These are phyloP conservation scores for Calocybe cyanea DNA, from an alignment of 768 basidiomycete species.

Conservation along the genomic window DNA sequence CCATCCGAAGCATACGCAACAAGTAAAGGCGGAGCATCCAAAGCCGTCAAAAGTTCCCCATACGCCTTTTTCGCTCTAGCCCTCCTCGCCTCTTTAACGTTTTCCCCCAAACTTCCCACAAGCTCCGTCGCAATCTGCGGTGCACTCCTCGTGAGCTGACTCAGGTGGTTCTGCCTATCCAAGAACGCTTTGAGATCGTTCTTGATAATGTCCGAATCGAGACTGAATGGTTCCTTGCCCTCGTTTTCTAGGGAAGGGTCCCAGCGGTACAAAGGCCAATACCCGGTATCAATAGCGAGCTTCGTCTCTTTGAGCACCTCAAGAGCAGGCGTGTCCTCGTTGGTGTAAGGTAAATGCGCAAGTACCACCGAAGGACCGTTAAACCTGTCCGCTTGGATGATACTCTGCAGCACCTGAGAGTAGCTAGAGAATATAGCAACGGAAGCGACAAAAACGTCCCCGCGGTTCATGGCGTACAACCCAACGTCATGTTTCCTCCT, in stretches of 20 bases:
- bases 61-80: constrained; percentile 80
- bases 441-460: constrained; percentile 93
- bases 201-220: constrained; percentile 94
- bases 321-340: constrained; percentile 74
- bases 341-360: constrained; percentile 88
- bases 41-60: constrained; percentile 72
- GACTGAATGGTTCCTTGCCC: constrained; percentile 81
- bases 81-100: constrained; percentile 78
- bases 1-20: constrained; percentile 96
- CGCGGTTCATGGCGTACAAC: constrained; percentile 97
- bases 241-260: constrained; percentile 78
- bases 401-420: constrained; percentile 85
- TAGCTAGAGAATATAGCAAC: constrained; percentile 96
- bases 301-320: constrained; percentile 97
- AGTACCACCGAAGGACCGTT: constrained; percentile 88
- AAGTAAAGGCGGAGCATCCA: constrained; percentile 86
- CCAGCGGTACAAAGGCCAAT: constrained; percentile 99
- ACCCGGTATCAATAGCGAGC: constrained; percentile 90
- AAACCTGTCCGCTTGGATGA: constrained; percentile 89
- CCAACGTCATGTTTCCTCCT: constrained; percentile 95
- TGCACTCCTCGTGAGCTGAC: constrained; percentile 80
- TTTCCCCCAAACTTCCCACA: constrained; percentile 81
- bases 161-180: constrained; percentile 94
- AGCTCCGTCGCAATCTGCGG: constrained; percentile 81
- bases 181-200: constrained; percentile 91